Conservation (phyloP, 2,329 filamentous ascomycete genomes). For the Fusarium nygamai region DNA sequence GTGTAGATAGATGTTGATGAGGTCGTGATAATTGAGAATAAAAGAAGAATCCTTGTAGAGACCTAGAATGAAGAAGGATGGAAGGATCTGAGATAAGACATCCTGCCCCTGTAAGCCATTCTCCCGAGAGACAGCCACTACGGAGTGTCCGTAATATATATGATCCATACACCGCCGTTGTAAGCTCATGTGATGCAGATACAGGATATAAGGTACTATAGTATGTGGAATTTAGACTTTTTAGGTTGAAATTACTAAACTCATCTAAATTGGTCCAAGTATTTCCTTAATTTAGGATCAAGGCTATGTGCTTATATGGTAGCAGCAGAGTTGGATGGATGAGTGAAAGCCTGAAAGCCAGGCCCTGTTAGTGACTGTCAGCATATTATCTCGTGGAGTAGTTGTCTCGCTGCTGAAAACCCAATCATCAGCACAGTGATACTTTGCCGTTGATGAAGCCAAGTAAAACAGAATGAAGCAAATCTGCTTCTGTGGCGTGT, state of each 20-base stretch:
- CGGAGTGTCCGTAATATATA: neutral
- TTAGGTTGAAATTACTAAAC: neutral
- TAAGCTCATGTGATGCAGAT: slow-evolving; percentile 13
- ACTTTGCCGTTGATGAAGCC: neutral
- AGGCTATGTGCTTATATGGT: neutral
- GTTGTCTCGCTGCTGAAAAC: neutral
- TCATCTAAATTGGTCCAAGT: neutral
- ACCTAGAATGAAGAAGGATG: neutral
- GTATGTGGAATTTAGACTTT: neutral
- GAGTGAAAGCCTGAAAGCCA: neutral
- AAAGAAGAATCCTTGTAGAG: neutral
- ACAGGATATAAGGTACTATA: neutral
- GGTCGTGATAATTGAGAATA: neutral
- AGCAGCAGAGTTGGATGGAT: fast-evolving
- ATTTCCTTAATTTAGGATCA: neutral
- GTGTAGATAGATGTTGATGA: neutral
- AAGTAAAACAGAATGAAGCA: neutral
- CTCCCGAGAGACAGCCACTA: slow-evolving; percentile 13
- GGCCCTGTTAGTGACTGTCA: neutral
- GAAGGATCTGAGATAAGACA: neutral
- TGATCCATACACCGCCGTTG: neutral
- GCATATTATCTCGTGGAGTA: neutral
- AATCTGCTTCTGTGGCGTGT: neutral
- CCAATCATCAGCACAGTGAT: neutral
- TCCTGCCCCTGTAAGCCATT: neutral